These are phyloP conservation scores for Auricularia cornea DNA, from an alignment of 768 basidiomycete species.

Conservation along the genomic window DNA sequence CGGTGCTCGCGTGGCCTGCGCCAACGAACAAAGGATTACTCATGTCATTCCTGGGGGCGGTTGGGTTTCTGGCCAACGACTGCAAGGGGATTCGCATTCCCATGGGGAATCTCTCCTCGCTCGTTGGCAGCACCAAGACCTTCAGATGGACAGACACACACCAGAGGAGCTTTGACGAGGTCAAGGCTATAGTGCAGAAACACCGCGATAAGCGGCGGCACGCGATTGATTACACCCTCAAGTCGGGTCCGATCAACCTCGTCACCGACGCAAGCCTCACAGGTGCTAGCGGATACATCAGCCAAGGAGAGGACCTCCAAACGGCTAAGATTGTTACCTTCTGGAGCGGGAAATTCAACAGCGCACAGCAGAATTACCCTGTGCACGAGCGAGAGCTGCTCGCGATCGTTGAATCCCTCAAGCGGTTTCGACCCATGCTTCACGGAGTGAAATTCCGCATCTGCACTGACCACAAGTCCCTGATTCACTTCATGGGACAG, in stretches of 20 bases:
- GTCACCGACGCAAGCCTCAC: neutral
- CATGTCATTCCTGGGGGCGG: slow-evolving; percentile 25
- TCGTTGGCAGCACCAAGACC: slow-evolving; percentile 14
- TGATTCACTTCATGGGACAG: slow-evolving; percentile 26
- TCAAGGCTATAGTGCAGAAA: slow-evolving; percentile 22
- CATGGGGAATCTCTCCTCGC: slow-evolving; percentile 24
- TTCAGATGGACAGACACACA: slow-evolving; percentile 25
- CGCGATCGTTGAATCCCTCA: slow-evolving; percentile 25
- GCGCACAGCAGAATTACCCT: slow-evolving; percentile 23
- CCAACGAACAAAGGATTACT: slow-evolving; percentile 24
- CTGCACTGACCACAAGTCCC: slow-evolving; percentile 24
- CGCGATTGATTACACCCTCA: slow-evolving; percentile 5
- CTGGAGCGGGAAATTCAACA: neutral
- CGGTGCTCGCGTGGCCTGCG: slow-evolving; percentile 22
- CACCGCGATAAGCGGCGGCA: slow-evolving; percentile 16
- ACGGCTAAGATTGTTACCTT: neutral
- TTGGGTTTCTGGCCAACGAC: slow-evolving; percentile 25
- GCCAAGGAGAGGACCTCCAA: neutral
- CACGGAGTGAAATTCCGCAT: slow-evolving; percentile 20
- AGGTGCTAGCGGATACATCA: neutral
- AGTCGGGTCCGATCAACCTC: neutral
- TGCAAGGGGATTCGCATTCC: slow-evolving; percentile 26
- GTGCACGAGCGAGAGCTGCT: slow-evolving; percentile 33
- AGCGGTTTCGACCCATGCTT: slow-evolving; percentile 18
- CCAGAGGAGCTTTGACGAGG: slow-evolving; percentile 28